These are phyloP conservation scores for Blastomyces emzantsi DNA, from an alignment of 2,329 filamentous ascomycete species.

Conservation along the genomic window DNA sequence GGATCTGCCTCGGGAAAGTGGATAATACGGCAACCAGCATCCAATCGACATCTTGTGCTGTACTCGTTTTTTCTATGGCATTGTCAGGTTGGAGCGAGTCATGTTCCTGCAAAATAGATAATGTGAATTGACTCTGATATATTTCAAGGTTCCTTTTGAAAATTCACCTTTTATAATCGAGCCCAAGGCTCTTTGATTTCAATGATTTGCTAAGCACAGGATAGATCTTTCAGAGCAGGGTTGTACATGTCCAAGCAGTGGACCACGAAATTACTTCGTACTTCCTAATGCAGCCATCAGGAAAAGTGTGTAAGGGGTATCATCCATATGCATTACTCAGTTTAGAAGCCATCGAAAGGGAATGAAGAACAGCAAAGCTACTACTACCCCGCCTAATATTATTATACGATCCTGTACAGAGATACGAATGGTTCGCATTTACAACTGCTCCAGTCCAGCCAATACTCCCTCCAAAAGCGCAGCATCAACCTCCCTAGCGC, in stretches of 20 bases:
- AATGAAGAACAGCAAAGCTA: neutral
- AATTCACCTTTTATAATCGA: neutral
- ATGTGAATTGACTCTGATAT: slow-evolving; percentile 5
- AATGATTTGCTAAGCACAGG: neutral
- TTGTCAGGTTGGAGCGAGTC: neutral
- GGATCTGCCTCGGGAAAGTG: neutral
- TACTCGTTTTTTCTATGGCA: neutral
- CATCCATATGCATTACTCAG: neutral
- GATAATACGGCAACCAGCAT: neutral
- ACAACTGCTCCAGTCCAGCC: slow-evolving; percentile 38
- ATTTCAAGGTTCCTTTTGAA: neutral
- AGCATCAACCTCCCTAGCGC: slow-evolving; percentile 15
- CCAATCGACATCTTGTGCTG: neutral
- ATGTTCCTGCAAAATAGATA: neutral
- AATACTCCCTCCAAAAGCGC: slow-evolving; percentile 32
- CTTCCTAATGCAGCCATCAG: neutral
- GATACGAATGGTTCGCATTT: neutral
- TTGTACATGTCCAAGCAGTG: neutral
- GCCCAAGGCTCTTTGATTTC: neutral
- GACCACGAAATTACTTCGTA: neutral
- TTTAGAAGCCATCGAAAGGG: neutral
- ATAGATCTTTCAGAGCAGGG: neutral
- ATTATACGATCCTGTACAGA: neutral
- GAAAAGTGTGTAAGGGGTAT: neutral
- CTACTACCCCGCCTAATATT: neutral